Conservation (phyloP, 1,284 basidiomycete genomes). For the Chondrostereum purpureum region DNA sequence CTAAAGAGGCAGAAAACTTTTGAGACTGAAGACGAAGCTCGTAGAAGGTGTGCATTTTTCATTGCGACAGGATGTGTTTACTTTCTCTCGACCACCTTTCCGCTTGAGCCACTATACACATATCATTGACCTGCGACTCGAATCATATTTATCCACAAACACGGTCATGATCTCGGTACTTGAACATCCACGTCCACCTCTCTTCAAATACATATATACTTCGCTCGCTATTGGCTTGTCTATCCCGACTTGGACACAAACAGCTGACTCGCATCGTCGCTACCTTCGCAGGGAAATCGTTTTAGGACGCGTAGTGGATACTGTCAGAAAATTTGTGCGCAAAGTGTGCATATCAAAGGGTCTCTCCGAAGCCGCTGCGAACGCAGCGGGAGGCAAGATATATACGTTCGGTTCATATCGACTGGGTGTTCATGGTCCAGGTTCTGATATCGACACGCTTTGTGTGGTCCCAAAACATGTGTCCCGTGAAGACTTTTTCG, state of each 20-base stretch:
- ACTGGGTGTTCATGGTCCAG: slow-evolving; percentile 94
- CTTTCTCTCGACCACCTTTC: too few species aligned
- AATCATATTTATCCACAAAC: too few species aligned
- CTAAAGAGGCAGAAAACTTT: slow-evolving; percentile 83
- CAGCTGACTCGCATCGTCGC: slow-evolving; percentile 8
- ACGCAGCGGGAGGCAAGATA: slow-evolving; percentile 92
- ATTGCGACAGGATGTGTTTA: too few species aligned
- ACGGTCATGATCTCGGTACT: too few species aligned
- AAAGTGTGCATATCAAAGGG: slow-evolving; percentile 76
- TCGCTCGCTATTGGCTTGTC: too few species aligned
- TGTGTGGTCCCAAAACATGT: slow-evolving; percentile 97
- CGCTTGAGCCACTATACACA: too few species aligned
- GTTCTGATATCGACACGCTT: slow-evolving; percentile 97
- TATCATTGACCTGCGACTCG: too few species aligned
- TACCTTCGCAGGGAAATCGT: slow-evolving; percentile 74
- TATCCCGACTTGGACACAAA: too few species aligned
- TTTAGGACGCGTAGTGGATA: slow-evolving; percentile 81
- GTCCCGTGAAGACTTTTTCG: slow-evolving; percentile 93
- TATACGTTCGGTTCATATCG: slow-evolving; percentile 98
- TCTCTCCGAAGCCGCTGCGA: slow-evolving; percentile 82
- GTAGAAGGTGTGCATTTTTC: slow-evolving; percentile 67
- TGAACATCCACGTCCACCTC: not conserved
- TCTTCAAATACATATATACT: slow-evolving; percentile 2
- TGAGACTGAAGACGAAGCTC: slow-evolving; percentile 85
- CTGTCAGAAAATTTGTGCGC: slow-evolving; percentile 93